These are phyloP conservation scores for Perkinsela sp. DNA, from an alignment of 208 protist species.

Conservation along the genomic window DNA sequence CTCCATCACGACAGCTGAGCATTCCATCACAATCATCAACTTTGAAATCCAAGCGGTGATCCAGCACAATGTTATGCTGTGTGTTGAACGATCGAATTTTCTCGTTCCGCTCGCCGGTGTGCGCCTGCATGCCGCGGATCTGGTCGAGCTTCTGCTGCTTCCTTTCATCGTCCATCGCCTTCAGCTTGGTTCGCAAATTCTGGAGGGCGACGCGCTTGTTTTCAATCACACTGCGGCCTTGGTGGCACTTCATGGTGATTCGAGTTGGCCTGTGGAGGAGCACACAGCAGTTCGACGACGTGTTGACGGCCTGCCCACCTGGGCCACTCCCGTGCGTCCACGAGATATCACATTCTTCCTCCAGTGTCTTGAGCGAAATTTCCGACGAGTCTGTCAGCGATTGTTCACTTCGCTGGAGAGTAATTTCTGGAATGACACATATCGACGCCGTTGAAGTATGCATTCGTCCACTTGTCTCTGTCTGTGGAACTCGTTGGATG, in stretches of 20 bases:
- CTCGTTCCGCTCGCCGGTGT: conserved; percentile 51
- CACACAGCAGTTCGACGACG: conserved; percentile 48
- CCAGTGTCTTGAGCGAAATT: conserved; percentile 38
- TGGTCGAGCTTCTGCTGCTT: conserved; percentile 24
- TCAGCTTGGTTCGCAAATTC: conserved; percentile 44
- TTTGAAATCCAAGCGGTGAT: conserved; percentile 16
- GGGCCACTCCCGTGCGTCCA: conserved; percentile 53
- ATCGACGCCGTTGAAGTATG: conserved; percentile 57
- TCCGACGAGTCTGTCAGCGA: neutral
- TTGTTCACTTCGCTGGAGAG: conserved; percentile 9
- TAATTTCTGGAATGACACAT: conserved; percentile 44
- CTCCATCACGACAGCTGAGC: neutral
- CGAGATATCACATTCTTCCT: conserved; percentile 49
- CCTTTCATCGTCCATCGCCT: conserved; percentile 21
- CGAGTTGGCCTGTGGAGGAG: conserved; percentile 52
- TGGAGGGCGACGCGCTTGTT: conserved; percentile 59
- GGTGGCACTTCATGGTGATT: conserved; percentile 60
- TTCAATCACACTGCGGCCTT: conserved; percentile 38
- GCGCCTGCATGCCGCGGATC: conserved; percentile 44
- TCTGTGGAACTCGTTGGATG: conserved; percentile 59
- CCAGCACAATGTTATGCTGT: conserved; percentile 53
- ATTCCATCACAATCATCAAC: neutral
- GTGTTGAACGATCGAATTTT: conserved; percentile 68
- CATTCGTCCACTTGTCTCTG: conserved; percentile 52
- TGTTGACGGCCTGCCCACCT: conserved; percentile 60